phyloP scores from a whole-genome alignment of 1,284 basidiomycete genomes.

The Pyrrhoderma lamaoense region DNA sequence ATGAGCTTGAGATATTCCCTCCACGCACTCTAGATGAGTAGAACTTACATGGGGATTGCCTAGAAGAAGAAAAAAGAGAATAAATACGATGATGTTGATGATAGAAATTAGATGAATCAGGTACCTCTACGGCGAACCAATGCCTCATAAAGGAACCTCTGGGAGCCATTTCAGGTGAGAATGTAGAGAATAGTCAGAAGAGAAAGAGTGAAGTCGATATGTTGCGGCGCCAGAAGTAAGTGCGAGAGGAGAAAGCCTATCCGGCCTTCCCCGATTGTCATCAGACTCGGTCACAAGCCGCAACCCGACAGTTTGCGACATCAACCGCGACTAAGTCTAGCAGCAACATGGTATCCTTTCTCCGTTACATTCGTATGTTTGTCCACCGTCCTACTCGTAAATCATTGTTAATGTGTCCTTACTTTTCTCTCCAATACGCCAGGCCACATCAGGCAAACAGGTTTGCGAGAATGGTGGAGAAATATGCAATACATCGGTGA shows the following conservation, averaged over 20 bases:
- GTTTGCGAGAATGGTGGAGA: slow-evolving; percentile 78
- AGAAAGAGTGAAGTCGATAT: background rate
- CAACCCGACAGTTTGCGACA: background rate
- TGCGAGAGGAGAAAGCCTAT: background rate
- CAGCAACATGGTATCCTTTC: slow-evolving; percentile 75
- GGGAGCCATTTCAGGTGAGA: background rate
- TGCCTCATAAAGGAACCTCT: slow-evolving; percentile 48
- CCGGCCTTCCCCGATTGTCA: background rate
- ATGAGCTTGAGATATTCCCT: too few relatives aligned
- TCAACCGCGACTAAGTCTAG: slow-evolving; percentile 13
- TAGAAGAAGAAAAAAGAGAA: slow-evolving; percentile 24
- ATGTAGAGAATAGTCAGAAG: too few relatives aligned
- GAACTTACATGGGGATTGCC: slow-evolving; percentile 72
- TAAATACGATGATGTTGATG: background rate
- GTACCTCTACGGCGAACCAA: slow-evolving; percentile 78
- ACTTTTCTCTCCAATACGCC: background rate
- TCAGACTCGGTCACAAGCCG: background rate
- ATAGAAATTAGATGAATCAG: too few relatives aligned
- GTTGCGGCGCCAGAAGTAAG: background rate
- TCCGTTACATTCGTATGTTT: slow-evolving; percentile 55
- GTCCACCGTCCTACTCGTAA: slow-evolving; percentile 27
- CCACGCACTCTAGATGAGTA: too few relatives aligned
- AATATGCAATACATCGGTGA: slow-evolving; percentile 88
- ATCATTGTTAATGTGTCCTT: background rate
- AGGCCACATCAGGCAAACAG: slow-evolving; percentile 51